Base-by-base conservation (phyloP, 805 yeast genomes). In the Hemisphaericaspora nanyangensis region DNA sequence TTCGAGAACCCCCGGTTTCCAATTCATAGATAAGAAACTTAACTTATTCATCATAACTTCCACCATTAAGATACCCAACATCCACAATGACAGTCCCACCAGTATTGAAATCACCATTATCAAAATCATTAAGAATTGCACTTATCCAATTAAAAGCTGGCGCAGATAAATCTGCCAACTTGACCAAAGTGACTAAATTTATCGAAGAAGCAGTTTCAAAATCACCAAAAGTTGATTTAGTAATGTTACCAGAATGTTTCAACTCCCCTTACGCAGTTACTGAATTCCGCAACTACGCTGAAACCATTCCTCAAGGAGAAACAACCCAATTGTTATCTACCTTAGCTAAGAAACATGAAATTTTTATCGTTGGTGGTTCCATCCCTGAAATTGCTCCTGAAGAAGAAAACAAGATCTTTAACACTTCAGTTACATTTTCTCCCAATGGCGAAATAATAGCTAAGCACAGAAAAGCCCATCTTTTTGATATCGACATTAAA, bases 221-320 rank as follows among this genome's bases (percentile, higher is more conserved):
- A 17, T 55, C 71, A 17, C 57, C 54, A 29, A 54, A 52, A 37
- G 44, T 82, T 30, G 85, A 90, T 51, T 68, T 91, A 30, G 76
- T 93, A 8, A 87, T 93, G 47, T 68, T 93, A 24, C 99, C 99
- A 7, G 98, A 93, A 65, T 89, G 96, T 65, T 91, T 90, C 76
- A 93, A 91, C 60, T 86, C 96, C 1, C 98, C 98, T 3, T 93
- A 93, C 56, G 79, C 95, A 0, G 95, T 88, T 20, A 77, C 77
- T 42, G 83, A 90, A 45, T 93, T 93, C 62, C 77, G 85, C 5
- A 80, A 86, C 43, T 91, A 93, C 57, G 90, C 96, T 3, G 99
- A 93, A 60, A 50, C 60, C n/a, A 85, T 93, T 31, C 95, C 95
- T 5, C 58, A 66, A 1, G 95, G 95, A 5, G 81, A 79, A 43